phyloP scores from a whole-genome alignment of 495 filamentous ascomycete genomes.

The Penicillium argentinense region DNA sequence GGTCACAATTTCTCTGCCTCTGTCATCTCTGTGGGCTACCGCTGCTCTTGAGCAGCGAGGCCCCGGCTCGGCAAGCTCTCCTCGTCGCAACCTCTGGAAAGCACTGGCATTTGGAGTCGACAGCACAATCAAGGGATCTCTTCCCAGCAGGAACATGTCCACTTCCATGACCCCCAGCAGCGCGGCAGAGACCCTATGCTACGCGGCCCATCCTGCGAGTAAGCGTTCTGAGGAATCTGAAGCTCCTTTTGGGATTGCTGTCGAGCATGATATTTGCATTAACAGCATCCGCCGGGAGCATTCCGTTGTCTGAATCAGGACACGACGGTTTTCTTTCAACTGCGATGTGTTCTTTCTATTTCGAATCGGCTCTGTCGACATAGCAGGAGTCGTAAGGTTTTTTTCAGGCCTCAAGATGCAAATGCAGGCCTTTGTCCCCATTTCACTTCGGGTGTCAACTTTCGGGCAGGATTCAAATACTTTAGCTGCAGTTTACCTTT shows the following conservation, averaged over 20 bases:
- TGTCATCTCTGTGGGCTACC: constrained; percentile 77
- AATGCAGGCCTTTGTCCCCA: too few species aligned
- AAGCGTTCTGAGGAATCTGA: constrained; percentile 17
- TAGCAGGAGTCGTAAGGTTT: too few species aligned
- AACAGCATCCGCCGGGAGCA: constrained; percentile 9
- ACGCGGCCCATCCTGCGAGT: constrained; percentile 18
- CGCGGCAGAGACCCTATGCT: constrained; percentile 31
- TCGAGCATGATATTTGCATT: constrained; percentile 38
- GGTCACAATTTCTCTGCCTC: constrained; percentile 71
- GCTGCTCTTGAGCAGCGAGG: constrained; percentile 35
- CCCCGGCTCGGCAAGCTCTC: constrained; percentile 2
- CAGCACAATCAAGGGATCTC: constrained; percentile 7
- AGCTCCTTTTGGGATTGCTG: constrained; percentile 27
- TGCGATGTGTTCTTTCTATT: too few species aligned
- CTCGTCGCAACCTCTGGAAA: constrained; percentile 31
- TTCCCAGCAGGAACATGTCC: constrained; percentile 12
- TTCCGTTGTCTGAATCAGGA: constrained; percentile 6
- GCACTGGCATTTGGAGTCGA: constrained; percentile 19
- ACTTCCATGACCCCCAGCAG: constrained; percentile 14
- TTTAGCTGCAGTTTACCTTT: too few species aligned
- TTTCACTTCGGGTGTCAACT: too few species aligned
- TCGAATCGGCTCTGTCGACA: too few species aligned
- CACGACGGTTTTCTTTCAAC: neutral
- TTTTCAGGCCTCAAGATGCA: too few species aligned
- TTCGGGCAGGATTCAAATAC: too few species aligned